phyloP scores from a whole-genome alignment of 1,139 yeast species.

The Scheffersomyces titani region DNA sequence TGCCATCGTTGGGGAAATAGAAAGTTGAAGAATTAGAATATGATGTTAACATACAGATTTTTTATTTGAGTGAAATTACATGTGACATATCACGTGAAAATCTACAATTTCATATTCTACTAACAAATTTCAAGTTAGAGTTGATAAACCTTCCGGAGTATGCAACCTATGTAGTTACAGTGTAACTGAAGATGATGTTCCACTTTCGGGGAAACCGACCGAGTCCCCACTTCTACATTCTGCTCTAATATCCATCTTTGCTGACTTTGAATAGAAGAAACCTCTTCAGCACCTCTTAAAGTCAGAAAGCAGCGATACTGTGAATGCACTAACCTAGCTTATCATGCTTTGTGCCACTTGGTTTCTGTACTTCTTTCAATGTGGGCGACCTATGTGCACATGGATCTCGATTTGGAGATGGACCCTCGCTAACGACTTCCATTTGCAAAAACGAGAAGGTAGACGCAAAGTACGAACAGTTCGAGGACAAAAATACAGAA shows the following conservation, averaged over 20 bases:
- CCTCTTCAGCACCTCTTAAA: neutral
- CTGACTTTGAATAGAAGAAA: neutral
- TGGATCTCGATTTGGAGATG: neutral
- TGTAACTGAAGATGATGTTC: no score
- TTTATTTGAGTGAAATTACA: neutral
- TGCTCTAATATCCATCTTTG: neutral
- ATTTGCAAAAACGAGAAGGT: neutral
- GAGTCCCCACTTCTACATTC: neutral
- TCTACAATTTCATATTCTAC: no score
- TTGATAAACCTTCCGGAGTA: no score
- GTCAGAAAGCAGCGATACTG: neutral
- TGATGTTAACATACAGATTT: no score
- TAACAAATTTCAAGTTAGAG: no score
- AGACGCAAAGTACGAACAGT: neutral
- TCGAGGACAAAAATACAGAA: neutral
- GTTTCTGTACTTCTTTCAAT: neutral
- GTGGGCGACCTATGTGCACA: neutral
- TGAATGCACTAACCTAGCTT: no score
- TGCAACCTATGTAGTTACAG: neutral
- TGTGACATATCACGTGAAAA: neutral
- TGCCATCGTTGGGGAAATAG: slow-evolving; percentile 41
- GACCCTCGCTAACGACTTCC: neutral
- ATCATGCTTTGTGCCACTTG: no score
- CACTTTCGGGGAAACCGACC: no score
- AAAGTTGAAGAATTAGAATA: neutral